phyloP scores from a whole-genome alignment of 1,284 basidiomycete genomes.

The Paramarasmius palmivorus region DNA sequence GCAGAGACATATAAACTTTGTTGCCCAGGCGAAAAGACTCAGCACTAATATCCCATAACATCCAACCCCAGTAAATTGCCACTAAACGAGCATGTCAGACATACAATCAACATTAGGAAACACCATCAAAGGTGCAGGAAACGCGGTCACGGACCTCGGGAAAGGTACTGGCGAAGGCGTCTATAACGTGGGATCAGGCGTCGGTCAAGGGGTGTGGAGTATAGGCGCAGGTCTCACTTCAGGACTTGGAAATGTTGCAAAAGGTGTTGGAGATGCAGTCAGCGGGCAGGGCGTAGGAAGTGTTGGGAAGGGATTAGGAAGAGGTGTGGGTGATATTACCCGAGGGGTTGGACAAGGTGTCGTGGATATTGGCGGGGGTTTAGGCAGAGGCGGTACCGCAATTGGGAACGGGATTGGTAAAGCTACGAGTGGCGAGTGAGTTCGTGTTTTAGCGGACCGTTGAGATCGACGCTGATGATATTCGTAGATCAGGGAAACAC shows the following conservation, averaged over 20 bases:
- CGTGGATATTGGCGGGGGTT: not conserved
- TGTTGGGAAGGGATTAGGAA: conserved; percentile 6
- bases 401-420: conserved; percentile 7
- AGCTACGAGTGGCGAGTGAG: conserved; percentile 5
- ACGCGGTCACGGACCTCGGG: conserved; percentile 5
- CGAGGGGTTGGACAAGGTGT: conserved; percentile 2
- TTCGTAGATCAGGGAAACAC: no score
- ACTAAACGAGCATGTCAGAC: conserved; percentile 4
- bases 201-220: conserved; percentile 4
- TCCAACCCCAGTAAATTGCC: no score
- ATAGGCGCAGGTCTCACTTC: conserved; percentile 4
- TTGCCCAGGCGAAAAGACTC: no score
- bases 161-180: conserved; percentile 6
- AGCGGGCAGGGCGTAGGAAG: conserved; percentile 6
- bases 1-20: no score
- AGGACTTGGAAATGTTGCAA: conserved; percentile 2
- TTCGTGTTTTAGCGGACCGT: no score
- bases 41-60: no score
- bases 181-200: conserved; percentile 6
- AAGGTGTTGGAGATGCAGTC: conserved; percentile 5
- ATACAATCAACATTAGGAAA: conserved; percentile 6
- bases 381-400: conserved; percentile 1
- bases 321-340: conserved; percentile 1
- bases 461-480: no score
- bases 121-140: conserved; percentile 2